Base-by-base conservation (phyloP, 2,329 filamentous ascomycete genomes). In the Fusarium sp. region DNA sequence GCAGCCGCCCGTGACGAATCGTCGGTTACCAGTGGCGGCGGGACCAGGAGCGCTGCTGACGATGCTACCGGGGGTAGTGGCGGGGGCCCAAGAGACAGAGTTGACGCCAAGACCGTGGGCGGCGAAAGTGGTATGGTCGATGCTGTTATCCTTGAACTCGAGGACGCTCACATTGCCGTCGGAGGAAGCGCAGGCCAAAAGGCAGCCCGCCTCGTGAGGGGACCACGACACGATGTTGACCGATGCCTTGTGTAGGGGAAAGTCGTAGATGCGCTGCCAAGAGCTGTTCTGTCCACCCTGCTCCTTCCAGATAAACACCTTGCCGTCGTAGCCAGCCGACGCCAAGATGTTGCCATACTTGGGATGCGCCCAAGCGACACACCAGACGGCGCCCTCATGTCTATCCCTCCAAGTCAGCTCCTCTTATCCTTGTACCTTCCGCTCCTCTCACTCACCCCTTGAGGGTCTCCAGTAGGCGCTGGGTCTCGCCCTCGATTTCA, bases 291-390 rank as follows among this genome's bases (percentile, higher is more conserved):
- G 82, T 64, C 77, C 76, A n/a, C 81, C 81, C 83, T 95, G 93
- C 85, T 99, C 97, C 83, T 95, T 95, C 95, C 96, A 99, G 88
- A 99, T 97, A 83, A 98, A 92, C 76, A 99, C 96, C 85, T 98
- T 98, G 84, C 96, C 97, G 84, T 99, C 97, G 86, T 98, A 99
- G 76, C 94, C 95, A 61, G 95, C 94, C 72, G 95, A 97, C 65
- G 97, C 97, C 71, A 99, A 92, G 81, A 99, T 98, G 83, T 96
- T 98, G 86, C 97, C 97, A 84, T 97, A 98, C 83, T 99, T 98
- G 73, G 97, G 97, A 82, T 99, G 97, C 58, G 96, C 95, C 97
- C 97, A 99, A 79, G 95, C 93, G 68, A 98, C 94, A 83, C 94
- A 97, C 97, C 97, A 99, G 68, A 99, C 96, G 39, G 97, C 95